Base-by-base conservation (phyloP, 192 early-diverging fungal genomes). In the Gaertneriomyces sp. region DNA sequence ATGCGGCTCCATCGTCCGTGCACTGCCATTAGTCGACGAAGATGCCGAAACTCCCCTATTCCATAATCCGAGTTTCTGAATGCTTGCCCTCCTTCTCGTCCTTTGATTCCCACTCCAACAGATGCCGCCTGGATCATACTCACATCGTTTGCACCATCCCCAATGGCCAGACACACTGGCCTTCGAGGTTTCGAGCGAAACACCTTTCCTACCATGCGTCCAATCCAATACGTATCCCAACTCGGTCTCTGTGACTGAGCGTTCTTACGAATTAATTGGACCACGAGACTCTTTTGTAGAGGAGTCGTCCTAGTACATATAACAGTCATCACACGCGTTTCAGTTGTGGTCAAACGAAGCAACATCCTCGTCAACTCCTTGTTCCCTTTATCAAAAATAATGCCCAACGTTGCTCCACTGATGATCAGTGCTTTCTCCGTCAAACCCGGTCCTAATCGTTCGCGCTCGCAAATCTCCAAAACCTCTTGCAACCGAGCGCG, bases 321-420 rank as follows among this genome's bases (percentile, higher is more conserved):
- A 45, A 86, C 85, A 11, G 75, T 68, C 17, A 50, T 55, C 19
- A 55, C 58, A 50, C 47, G 66, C 20, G 54, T 38, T 33, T 33
- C 25, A 1, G 25, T 33, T 50, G 69, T 40, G 69, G 71, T 66
- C 71, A 86, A 16, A 58, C 43, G n/a, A 59, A 72, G 46, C 71
- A 80, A 33, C 80, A 60, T 12, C 64, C 16, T 41, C 70, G 60
- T 70, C 69, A 82, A 51, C 47, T 70, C 45, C 39, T 64, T 67
- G 50, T 79, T 81, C 64, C 58, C 76, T 67, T 42, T 79, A 74
- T 19, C 86, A 64, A 71, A 89, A 80, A 62, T 83, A 60, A 70
- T 91, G 64, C 88, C 87, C 39, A 99, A 81, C 12, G 92, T 88
- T 20, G 84, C 75, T n/a, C 97, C 97, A 58, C 94, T 90, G 60